A percentile compares a stretch with the other conserved stretches of the same genome.
Evolutionary conservation across 345 rosid genomes (phyloP).

Genomic region (Citrus sp.): DNA sequence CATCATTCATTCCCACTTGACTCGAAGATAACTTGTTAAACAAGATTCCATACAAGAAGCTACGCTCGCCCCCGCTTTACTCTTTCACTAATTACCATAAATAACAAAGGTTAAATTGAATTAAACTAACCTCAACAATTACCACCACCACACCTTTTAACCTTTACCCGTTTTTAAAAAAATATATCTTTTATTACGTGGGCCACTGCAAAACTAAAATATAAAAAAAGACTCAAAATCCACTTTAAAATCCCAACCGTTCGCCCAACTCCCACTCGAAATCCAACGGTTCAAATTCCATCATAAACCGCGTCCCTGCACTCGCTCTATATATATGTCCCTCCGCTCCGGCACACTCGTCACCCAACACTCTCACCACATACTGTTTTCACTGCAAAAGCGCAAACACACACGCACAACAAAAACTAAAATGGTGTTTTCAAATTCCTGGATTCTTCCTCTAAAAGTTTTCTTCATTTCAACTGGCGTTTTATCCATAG

Average conservation of each 20-base stretch:
- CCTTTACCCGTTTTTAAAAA: too few relatives aligned
- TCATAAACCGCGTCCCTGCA: background rate
- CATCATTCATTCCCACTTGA: background rate
- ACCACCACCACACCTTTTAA: background rate
- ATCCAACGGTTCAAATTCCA: conserved; percentile 18
- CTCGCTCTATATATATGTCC: conserved; percentile 17
- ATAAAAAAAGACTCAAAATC: background rate
- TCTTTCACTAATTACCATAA: background rate
- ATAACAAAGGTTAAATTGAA: background rate
- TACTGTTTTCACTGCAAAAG: background rate
- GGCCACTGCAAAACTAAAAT: background rate
- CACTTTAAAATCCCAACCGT: conserved; percentile 19
- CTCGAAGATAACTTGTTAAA: background rate
- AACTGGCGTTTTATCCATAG: conserved; percentile 28
- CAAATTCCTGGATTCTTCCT: conserved; percentile 19
- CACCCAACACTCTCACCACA: background rate
- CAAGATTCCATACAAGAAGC: background rate
- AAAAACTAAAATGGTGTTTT: conserved; percentile 28
- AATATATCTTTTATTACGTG: conserved; percentile 12
- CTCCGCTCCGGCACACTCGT: background rate
- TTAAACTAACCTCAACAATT: background rate
- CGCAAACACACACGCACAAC: background rate
- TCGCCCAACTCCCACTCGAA: background rate
- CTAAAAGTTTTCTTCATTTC: conserved; percentile 36
- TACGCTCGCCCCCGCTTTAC: background rate